Conservation (phyloP, 202 grass and related monocot genomes). For the Alloteropsis angusta region DNA sequence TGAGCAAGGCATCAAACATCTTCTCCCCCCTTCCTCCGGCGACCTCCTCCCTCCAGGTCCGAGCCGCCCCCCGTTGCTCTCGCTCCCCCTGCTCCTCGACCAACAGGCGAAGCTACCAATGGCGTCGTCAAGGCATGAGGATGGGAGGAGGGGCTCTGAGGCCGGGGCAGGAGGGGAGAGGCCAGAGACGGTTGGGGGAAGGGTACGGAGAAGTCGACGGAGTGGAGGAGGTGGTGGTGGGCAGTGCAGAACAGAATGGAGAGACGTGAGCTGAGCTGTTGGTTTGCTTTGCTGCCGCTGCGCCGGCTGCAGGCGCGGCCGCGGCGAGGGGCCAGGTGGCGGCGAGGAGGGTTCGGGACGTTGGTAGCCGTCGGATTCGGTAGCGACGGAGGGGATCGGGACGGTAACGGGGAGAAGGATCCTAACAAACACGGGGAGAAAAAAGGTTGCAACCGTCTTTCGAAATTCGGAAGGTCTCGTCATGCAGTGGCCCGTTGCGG, state of each 20-base stretch:
- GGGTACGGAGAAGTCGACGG: constrained; percentile 1
- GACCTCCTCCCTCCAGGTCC: neutral
- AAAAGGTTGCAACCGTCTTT: constrained; percentile 23
- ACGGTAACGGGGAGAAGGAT: neutral
- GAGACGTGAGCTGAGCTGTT: constrained; percentile 27
- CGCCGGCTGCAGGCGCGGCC: neutral
- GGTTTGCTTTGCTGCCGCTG: constrained; percentile 12
- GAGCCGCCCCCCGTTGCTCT: neutral
- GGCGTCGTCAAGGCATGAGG: constrained; percentile 33
- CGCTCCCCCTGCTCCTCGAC: neutral
- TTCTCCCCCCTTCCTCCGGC: neutral
- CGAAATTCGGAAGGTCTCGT: neutral
- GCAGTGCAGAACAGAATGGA: neutral
- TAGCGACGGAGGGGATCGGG: neutral
- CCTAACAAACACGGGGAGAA: constrained; percentile 5
- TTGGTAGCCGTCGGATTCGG: neutral
- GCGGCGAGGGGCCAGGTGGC: constrained; percentile 25
- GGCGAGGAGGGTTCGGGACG: neutral
- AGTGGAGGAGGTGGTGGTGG: constrained; percentile 29
- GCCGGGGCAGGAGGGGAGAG: neutral
- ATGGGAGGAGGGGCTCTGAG: neutral
- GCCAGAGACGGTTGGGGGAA: neutral
- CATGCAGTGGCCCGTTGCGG: neutral
- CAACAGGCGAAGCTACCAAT: constrained; percentile 11
- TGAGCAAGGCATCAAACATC: constrained; percentile 71